A percentile compares a stretch with the other conserved stretches of the same genome.
These are phyloP conservation scores for Talaromyces thailandensis DNA, from an alignment of 495 filamentous ascomycete genomes.

Conservation along the genomic window DNA sequence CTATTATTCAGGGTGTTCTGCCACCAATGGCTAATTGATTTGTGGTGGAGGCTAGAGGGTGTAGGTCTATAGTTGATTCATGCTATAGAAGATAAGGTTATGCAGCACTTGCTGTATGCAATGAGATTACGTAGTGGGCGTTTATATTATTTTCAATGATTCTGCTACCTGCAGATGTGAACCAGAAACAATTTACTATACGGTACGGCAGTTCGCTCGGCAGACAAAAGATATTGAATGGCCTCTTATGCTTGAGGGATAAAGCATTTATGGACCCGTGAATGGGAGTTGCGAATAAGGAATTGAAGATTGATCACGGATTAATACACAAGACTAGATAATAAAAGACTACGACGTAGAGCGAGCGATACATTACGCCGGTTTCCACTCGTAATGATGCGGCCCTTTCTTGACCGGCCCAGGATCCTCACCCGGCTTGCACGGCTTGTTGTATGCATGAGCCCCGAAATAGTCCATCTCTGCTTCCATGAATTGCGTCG, in stretches of 20 bases:
- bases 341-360: neutral
- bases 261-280: neutral
- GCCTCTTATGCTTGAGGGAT: neutral
- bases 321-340: neutral
- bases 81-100: neutral
- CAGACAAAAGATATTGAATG: neutral
- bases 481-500: slow-evolving; percentile 67
- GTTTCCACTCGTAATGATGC: slow-evolving; percentile 36
- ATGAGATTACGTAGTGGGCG: neutral
- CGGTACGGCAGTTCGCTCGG: neutral
- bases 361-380: slow-evolving; percentile 12
- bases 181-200: neutral
- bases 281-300: neutral
- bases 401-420: slow-evolving; percentile 29
- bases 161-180: neutral
- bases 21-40: neutral
- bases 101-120: neutral
- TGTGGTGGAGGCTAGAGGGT: neutral
- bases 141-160: neutral
- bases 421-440: slow-evolving; percentile 32
- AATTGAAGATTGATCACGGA: neutral
- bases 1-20: neutral
- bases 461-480: slow-evolving; percentile 71
- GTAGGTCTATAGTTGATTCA: neutral
- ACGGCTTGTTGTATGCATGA: slow-evolving; percentile 52